These are phyloP conservation scores for Flaveria trinervia DNA, from an alignment of 129 eudicot species.

Conservation along the genomic window DNA sequence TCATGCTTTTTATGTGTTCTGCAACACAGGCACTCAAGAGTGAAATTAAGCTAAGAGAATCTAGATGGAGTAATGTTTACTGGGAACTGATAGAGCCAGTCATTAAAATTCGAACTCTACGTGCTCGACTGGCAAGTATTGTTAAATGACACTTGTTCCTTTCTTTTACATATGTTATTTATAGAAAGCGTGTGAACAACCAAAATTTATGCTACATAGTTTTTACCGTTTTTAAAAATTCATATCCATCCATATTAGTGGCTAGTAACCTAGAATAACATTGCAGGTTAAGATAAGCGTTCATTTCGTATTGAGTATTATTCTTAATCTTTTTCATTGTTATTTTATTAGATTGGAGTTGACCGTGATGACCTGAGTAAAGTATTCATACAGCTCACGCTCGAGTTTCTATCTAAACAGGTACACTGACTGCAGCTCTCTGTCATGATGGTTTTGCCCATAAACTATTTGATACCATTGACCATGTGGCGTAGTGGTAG, in stretches of 20 bases:
- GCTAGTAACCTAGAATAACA: background rate
- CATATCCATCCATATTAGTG: background rate
- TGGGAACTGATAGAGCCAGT: conserved; percentile 87
- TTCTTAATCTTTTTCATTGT: background rate
- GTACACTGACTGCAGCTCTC: conserved; percentile 39
- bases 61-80: conserved; percentile 69
- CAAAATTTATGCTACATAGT: background rate
- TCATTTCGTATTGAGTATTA: background rate
- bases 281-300: background rate
- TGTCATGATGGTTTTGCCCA: conserved; percentile 13
- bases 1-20: conserved; percentile 15
- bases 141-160: conserved; percentile 6
- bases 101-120: conserved; percentile 76
- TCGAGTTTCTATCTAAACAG: conserved; percentile 93
- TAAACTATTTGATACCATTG: background rate
- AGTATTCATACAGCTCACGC: conserved; percentile 84
- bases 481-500: no score
- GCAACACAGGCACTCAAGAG: conserved; percentile 74
- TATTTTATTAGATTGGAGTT: conserved; percentile 73
- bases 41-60: conserved; percentile 84
- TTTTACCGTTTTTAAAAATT: conserved; percentile 5
- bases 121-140: conserved; percentile 91
- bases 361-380: conserved; percentile 81
- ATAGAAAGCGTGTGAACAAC: background rate
- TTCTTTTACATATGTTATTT: conserved; percentile 18